phyloP scores from a whole-genome alignment of 768 basidiomycete species.

The Amanita pseudoporphyria region DNA sequence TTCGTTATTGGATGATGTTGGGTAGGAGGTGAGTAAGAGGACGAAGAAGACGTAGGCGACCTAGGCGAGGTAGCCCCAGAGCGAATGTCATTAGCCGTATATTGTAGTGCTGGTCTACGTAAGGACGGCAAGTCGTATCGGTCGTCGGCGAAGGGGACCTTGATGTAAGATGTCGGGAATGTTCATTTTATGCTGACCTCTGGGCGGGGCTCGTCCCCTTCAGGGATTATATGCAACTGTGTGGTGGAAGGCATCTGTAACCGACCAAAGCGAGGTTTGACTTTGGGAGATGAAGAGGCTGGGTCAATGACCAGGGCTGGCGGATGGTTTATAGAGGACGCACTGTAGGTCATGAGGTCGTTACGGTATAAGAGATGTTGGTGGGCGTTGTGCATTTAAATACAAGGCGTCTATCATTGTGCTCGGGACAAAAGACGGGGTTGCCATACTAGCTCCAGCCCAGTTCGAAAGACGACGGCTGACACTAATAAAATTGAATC shows the following conservation, averaged over 20 bases:
- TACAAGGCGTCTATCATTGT: conserved; percentile 16
- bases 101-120: conserved; percentile 19
- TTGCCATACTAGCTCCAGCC: conserved; percentile 17
- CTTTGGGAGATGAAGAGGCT: conserved; percentile 24
- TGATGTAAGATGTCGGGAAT: conserved; percentile 20
- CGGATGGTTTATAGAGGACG: conserved; percentile 12
- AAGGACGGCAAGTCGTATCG: conserved; percentile 15
- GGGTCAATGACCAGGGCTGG: no score
- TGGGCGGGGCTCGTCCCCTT: conserved; percentile 20
- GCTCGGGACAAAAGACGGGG: conserved; percentile 17
- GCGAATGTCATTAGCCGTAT: conserved; percentile 16
- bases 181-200: conserved; percentile 12
- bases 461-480: background rate
- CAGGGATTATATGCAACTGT: conserved; percentile 21
- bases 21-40: conserved; percentile 32
- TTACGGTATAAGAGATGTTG: conserved; percentile 12
- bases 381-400: conserved; percentile 11
- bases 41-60: conserved; percentile 27
- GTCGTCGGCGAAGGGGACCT: conserved; percentile 16
- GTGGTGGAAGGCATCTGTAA: conserved; percentile 13
- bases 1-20: conserved; percentile 44
- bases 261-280: conserved; percentile 20
- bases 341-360: conserved; percentile 15
- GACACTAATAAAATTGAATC: background rate
- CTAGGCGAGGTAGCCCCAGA: conserved; percentile 24